Evolutionary conservation across 179 eudicot genomes (phyloP).

Genomic region (Patellifolia procumbens): DNA sequence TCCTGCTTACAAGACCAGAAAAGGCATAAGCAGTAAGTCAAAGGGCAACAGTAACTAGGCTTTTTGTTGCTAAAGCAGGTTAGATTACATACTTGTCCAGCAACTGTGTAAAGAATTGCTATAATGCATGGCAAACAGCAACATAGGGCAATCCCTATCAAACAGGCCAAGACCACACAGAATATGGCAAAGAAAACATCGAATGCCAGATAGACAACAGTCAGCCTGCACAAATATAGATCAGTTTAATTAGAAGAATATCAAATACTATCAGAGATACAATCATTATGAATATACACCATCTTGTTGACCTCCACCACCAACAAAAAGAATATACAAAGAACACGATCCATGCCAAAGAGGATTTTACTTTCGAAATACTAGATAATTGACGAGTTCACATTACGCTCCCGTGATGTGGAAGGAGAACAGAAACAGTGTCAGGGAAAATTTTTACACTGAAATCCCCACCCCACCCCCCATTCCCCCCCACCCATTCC

Average conservation of each 20-base stretch:
- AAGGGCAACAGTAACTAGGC: slow-evolving; percentile 4
- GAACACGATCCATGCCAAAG: neutral
- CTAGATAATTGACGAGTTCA: neutral
- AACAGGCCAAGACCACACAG: slow-evolving; percentile 87
- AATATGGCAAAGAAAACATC: slow-evolving; percentile 97
- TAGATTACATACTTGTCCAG: slow-evolving; percentile 75
- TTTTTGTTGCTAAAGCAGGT: neutral
- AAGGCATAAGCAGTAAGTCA: slow-evolving; percentile 2
- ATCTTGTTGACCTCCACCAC: too few species aligned
- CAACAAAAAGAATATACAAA: too few species aligned
- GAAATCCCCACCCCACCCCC: too few species aligned
- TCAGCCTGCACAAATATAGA: slow-evolving; percentile 66
- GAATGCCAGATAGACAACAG: slow-evolving; percentile 90
- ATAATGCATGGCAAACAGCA: slow-evolving; percentile 99
- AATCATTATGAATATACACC: neutral
- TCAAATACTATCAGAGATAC: neutral
- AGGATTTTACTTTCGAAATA: neutral
- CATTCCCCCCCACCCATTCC: too few species aligned
- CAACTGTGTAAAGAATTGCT: slow-evolving; percentile 89
- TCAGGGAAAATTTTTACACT: neutral
- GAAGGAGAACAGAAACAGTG: neutral
- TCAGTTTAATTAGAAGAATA: slow-evolving; percentile 8
- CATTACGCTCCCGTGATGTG: neutral
- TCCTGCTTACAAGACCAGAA: slow-evolving; percentile 54
- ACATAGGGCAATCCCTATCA: slow-evolving; percentile 92